Percentiles rank a stretch among this genome's conserved stretches.
Evolutionary conservation across 2,329 filamentous ascomycete species (phyloP).

Genomic region (Verticillium klebahnii): DNA sequence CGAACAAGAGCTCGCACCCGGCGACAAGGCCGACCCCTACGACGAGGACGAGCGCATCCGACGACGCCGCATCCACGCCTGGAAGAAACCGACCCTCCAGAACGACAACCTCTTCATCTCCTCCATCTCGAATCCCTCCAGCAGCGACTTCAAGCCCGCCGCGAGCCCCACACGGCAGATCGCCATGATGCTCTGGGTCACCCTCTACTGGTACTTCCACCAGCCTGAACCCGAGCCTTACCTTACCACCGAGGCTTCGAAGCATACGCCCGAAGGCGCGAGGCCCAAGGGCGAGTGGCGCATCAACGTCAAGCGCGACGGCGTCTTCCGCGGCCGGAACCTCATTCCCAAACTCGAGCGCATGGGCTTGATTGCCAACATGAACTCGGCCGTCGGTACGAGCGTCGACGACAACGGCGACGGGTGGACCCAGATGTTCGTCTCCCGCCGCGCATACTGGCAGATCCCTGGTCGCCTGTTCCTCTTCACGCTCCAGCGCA

Average conservation of each 20-base stretch:
- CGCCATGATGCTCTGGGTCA: slow-evolving; percentile 95
- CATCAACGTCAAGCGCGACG: slow-evolving; percentile 78
- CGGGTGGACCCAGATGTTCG: slow-evolving; percentile 77
- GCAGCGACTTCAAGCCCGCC: slow-evolving; percentile 72
- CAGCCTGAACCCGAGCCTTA: slow-evolving; percentile 67
- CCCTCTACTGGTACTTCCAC: slow-evolving; percentile 97
- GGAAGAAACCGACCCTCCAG: slow-evolving; percentile 67
- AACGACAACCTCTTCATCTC: slow-evolving; percentile 87
- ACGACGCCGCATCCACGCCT: slow-evolving; percentile 54
- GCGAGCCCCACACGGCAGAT: slow-evolving; percentile 82
- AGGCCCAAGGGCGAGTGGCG: slow-evolving; percentile 82
- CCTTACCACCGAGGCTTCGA: slow-evolving; percentile 58
- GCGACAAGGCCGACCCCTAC: slow-evolving; percentile 19
- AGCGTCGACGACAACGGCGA: slow-evolving; percentile 56
- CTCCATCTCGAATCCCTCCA: slow-evolving; percentile 80
- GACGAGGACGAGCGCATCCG: slow-evolving; percentile 21
- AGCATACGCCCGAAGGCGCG: slow-evolving; percentile 61
- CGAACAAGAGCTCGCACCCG: slow-evolving; percentile 34
- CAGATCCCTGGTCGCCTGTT: slow-evolving; percentile 84
- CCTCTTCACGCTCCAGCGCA: slow-evolving; percentile 75
- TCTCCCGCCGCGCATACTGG: slow-evolving; percentile 81
- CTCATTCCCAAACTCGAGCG: slow-evolving; percentile 86
- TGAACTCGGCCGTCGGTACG: slow-evolving; percentile 70
- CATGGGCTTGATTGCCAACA: slow-evolving; percentile 78
- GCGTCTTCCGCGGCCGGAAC: slow-evolving; percentile 80